A percentile compares a stretch with the other conserved stretches of the same genome.
Evolutionary conservation across 805 yeast genomes (phyloP).

Genomic region (Kodamaea hsintzibuensis): DNA sequence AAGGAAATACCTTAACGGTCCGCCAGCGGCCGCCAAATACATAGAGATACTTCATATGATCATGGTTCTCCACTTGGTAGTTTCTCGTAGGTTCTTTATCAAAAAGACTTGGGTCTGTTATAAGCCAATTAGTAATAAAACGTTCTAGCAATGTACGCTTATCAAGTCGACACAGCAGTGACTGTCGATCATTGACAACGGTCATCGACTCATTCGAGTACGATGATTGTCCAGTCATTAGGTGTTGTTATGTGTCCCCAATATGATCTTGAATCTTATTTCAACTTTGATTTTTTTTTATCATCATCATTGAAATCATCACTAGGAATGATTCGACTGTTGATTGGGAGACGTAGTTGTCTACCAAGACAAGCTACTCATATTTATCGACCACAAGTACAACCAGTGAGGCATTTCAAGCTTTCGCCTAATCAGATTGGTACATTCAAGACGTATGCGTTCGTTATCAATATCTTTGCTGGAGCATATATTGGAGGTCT

Average conservation of each 20-base stretch:
- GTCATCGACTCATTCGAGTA: neutral
- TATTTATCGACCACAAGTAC: neutral
- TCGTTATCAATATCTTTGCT: constrained; percentile 36
- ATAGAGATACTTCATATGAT: constrained; percentile 42
- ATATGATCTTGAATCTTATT: neutral
- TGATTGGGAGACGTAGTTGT: neutral
- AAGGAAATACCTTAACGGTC: constrained; percentile 41
- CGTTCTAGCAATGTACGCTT: constrained; percentile 8
- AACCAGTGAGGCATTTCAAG: neutral
- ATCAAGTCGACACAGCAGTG: constrained; percentile 2
- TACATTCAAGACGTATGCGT: constrained; percentile 29
- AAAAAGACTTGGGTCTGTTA: constrained; percentile 22
- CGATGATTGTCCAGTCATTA: neutral
- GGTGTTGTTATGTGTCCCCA: neutral
- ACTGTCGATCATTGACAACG: constrained; percentile 1
- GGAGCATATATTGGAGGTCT: constrained; percentile 46
- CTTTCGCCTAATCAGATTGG: constrained; percentile 21
- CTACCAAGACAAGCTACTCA: neutral
- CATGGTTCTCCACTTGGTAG: constrained; percentile 44
- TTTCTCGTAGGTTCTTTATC: constrained; percentile 23
- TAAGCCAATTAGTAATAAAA: constrained; percentile 25
- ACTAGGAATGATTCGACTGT: neutral
- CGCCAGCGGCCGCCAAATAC: constrained; percentile 68
- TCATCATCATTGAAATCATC: neutral
- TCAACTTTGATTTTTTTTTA: too few relatives aligned